Conservation (phyloP, 352 stramenopile genomes). For the Pythium dissotocum region DNA sequence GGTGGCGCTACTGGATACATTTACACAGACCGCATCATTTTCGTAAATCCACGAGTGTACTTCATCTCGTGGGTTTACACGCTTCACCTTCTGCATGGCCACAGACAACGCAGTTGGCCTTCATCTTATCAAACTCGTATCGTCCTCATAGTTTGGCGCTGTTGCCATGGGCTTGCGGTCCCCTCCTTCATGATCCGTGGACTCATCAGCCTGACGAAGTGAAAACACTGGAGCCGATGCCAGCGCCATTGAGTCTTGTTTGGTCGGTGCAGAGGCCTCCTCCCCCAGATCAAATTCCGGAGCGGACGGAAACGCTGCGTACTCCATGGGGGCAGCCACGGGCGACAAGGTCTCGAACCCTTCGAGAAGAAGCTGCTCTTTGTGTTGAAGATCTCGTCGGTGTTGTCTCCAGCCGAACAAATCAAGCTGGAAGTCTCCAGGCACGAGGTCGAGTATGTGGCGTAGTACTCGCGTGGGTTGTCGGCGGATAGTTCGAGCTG, state of each 20-base stretch:
- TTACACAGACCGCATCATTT: too few species aligned
- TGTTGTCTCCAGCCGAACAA: slow-evolving; percentile 13
- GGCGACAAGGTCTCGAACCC: slow-evolving; percentile 8
- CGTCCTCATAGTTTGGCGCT: not conserved
- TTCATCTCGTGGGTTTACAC: too few species aligned
- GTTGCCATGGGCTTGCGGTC: not conserved
- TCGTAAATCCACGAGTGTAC: too few species aligned
- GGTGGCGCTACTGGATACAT: too few species aligned
- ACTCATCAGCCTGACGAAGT: not conserved
- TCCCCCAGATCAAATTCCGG: not conserved
- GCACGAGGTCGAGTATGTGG: slow-evolving; percentile 9
- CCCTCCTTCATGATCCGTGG: not conserved
- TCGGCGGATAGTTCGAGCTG: not conserved
- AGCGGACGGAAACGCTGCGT: not conserved
- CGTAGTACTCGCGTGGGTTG: not conserved
- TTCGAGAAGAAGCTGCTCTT: slow-evolving; percentile 5
- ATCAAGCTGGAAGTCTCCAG: slow-evolving; percentile 6
- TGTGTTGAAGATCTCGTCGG: not conserved
- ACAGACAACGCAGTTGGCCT: too few species aligned
- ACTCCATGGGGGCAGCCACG: not conserved
- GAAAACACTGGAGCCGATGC: not conserved
- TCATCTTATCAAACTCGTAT: too few species aligned
- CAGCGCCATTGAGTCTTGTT: not conserved
- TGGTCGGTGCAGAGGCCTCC: not conserved
- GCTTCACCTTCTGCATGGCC: too few species aligned